Evolutionary conservation across 2,329 filamentous ascomycete species (phyloP).

Genomic region (Fusarium secorum): DNA sequence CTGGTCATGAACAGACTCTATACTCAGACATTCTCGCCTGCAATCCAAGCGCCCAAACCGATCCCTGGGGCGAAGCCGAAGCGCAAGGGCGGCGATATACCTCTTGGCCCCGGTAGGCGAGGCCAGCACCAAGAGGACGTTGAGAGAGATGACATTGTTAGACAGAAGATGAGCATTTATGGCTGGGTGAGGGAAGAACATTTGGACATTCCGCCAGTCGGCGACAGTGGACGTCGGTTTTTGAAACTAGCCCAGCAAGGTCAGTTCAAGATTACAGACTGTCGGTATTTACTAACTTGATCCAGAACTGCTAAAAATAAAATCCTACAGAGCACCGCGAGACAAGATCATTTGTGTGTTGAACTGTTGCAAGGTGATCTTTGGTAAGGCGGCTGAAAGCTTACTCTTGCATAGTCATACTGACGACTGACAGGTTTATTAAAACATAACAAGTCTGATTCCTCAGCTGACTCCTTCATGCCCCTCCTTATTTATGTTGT

Average conservation of each 20-base stretch:
- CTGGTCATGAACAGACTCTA: slow-evolving; percentile 98
- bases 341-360: slow-evolving; percentile 99
- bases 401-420: neutral
- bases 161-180: slow-evolving; percentile 97
- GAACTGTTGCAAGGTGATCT: slow-evolving; percentile 99
- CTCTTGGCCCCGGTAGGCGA: slow-evolving; percentile 80
- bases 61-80: slow-evolving; percentile 73
- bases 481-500: slow-evolving; percentile 95
- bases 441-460: slow-evolving; percentile 90
- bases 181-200: slow-evolving; percentile 94
- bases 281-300: slow-evolving; percentile 25
- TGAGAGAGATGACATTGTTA: slow-evolving; percentile 92
- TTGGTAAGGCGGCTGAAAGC: slow-evolving; percentile 63
- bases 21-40: slow-evolving; percentile 93
- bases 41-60: slow-evolving; percentile 82
- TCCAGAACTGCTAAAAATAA: slow-evolving; percentile 90
- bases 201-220: slow-evolving; percentile 86
- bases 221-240: slow-evolving; percentile 87
- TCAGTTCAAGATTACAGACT: slow-evolving; percentile 44
- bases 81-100: slow-evolving; percentile 71
- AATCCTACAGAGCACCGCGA: slow-evolving; percentile 92
- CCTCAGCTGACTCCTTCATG: slow-evolving; percentile 95
- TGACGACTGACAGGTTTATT: slow-evolving; percentile 71
- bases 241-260: slow-evolving; percentile 88
- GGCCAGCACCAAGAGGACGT: slow-evolving; percentile 99